Evolutionary conservation across 371 early-diverging fungal species (phyloP), one percentile per base, ranked within the genome.

Genomic region (Saksenaea vasiformis): DNA sequence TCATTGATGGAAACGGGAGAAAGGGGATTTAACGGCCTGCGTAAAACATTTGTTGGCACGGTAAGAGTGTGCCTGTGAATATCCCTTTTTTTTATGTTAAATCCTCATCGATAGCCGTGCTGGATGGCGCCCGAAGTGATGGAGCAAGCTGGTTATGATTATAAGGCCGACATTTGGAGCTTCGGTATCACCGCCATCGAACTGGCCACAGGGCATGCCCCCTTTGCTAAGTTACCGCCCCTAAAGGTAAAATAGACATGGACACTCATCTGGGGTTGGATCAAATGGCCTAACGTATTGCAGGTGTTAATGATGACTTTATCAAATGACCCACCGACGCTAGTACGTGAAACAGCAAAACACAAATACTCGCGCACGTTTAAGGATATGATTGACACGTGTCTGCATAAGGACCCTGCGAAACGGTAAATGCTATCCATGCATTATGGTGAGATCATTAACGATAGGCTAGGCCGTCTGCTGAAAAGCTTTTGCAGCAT

Each of bases 241-340:
- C 69, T 93, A 54, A 92, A 92, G 82, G 90, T 66, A 69, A 19
- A 35, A 59, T 31, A 7, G 31, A 5, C 11, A 22, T 4, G n/a
- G 22, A 0, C 22, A 9, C 51, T 22, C 3, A 17, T 47, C n/a
- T 47, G n/a, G 22, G 26, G 10, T 11, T 22, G 5, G 31, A 47
- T 47, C 22, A 2, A 22, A n/a, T 47, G 24, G 11, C 11, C 10
- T 47, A 47, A 26, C 10, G 10, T 2, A 8, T 47, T 10, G 7
- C 51, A 92, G 91, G 93, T 95, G 3, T 71, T 95, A 11, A 91
- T 93, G 93, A 78, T 95, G 79, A 95, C 94, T 8, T 83, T 95
- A 22, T 90, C 93, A n/a, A 93, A 91, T 66, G 93, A 92, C 36
- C 94, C 96, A 1, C 96, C 96, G 4, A 94, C 93, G 2, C 71